Evolutionary conservation across 768 basidiomycete genomes (phyloP).

Genomic region (Amanita exitialis): DNA sequence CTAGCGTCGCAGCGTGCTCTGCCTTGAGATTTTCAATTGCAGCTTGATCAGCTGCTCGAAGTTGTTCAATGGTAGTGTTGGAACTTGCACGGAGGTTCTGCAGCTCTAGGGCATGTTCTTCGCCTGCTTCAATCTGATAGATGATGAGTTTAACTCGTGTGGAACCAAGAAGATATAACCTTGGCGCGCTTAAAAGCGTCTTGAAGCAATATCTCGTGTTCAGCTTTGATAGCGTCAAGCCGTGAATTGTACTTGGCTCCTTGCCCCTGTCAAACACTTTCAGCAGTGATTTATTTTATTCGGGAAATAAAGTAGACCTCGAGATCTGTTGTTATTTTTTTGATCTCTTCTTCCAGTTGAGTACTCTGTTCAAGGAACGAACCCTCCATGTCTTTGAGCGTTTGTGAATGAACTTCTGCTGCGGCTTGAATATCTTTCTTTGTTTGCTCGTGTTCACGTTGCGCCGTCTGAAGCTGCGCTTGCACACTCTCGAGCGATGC

Average conservation of each 20-base stretch:
- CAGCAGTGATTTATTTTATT: neutral
- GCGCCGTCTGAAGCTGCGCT: constrained; percentile 32
- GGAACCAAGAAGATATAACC: constrained; percentile 26
- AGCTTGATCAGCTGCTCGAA: constrained; percentile 50
- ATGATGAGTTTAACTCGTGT: neutral
- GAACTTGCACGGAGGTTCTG: constrained; percentile 61
- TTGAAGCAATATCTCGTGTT: constrained; percentile 50
- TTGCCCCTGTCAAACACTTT: constrained; percentile 37
- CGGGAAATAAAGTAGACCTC: constrained; percentile 34
- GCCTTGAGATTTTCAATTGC: constrained; percentile 51
- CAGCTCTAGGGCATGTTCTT: constrained; percentile 58
- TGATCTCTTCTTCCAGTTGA: constrained; percentile 45
- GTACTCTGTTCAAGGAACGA: constrained; percentile 37
- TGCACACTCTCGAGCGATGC: constrained; percentile 36
- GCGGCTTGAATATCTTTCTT: constrained; percentile 33
- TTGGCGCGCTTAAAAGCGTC: constrained; percentile 75
- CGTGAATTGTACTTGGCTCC: constrained; percentile 59
- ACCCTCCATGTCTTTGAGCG: constrained; percentile 44
- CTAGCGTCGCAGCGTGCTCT: constrained; percentile 53
- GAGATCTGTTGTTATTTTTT: constrained; percentile 48
- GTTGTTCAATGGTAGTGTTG: constrained; percentile 55
- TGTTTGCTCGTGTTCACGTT: constrained; percentile 38
- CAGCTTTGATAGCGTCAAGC: constrained; percentile 54
- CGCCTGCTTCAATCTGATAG: constrained; percentile 58
- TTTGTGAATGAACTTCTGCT: constrained; percentile 34